Evolutionary conservation across 1,284 basidiomycete species (phyloP).

Genomic region (Hypsizygus ulmarius): DNA sequence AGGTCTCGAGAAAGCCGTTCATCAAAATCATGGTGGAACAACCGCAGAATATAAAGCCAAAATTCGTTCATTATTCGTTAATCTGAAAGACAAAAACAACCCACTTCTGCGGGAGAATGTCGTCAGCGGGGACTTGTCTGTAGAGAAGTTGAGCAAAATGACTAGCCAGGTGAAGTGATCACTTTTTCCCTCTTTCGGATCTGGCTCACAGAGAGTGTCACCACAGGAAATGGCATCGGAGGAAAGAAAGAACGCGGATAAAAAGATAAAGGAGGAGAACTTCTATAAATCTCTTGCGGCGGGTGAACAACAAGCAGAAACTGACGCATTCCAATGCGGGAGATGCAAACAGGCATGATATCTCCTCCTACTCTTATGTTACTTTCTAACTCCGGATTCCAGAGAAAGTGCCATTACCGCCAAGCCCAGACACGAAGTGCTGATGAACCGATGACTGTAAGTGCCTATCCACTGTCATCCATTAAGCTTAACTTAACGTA

Average conservation of each 20-base stretch:
- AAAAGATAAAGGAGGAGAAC: slow-evolving; percentile 84
- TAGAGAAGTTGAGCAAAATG: slow-evolving; percentile 78
- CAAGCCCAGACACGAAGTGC: slow-evolving; percentile 94
- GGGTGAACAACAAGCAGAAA: slow-evolving; percentile 89
- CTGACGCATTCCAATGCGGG: slow-evolving; percentile 96
- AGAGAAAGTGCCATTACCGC: slow-evolving; percentile 89
- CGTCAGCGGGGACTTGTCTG: slow-evolving; percentile 75
- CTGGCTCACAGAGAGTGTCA: neutral
- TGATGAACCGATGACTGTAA: slow-evolving; percentile 95
- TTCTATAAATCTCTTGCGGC: slow-evolving; percentile 91
- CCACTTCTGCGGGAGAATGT: slow-evolving; percentile 84
- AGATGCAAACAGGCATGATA: slow-evolving; percentile 79
- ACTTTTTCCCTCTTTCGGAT: neutral
- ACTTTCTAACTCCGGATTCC: slow-evolving; percentile 11
- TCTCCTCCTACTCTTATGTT: neutral
- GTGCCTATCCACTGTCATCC: slow-evolving; percentile 28
- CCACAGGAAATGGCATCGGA: slow-evolving; percentile 93
- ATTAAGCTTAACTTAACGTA: slow-evolving; percentile 1
- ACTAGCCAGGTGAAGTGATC: slow-evolving; percentile 62
- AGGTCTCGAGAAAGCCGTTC: slow-evolving; percentile 60
- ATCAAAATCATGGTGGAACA: slow-evolving; percentile 42
- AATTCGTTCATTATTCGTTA: slow-evolving; percentile 89
- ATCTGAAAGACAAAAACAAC: slow-evolving; percentile 94
- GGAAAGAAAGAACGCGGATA: slow-evolving; percentile 81
- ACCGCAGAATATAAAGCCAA: slow-evolving; percentile 70